Percentiles rank a stretch among this genome's conserved stretches.
Conservation (phyloP, 2,329 filamentous ascomycete species). For the Meredithiella fracta region DNA sequence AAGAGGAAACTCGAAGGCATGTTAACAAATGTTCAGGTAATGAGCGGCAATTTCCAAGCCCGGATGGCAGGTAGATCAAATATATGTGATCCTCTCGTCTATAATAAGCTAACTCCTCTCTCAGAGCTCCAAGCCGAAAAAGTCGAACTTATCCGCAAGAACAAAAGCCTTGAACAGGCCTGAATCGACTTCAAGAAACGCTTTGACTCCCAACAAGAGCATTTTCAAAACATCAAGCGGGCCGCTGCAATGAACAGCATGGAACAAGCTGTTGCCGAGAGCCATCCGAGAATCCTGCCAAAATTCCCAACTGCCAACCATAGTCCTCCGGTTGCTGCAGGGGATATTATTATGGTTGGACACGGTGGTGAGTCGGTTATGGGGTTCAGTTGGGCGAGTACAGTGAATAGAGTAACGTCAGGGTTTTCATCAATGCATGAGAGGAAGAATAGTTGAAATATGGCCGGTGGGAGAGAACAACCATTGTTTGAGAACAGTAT, state of each 20-base stretch:
- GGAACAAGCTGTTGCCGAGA: slow-evolving; percentile 35
- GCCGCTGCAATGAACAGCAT: slow-evolving; percentile 38
- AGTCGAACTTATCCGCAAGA: slow-evolving; percentile 48
- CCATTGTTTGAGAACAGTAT: background rate
- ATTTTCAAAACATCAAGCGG: slow-evolving; percentile 44
- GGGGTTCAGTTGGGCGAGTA: background rate
- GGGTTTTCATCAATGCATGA: background rate
- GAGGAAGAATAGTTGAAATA: too few species aligned
- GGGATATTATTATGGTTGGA: too few species aligned
- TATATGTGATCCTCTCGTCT: too few species aligned
- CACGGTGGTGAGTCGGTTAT: too few species aligned
- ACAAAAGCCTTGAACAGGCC: slow-evolving; percentile 50
- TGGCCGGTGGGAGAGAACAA: background rate
- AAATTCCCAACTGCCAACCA: background rate
- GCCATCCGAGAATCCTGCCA: background rate
- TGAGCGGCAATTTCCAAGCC: slow-evolving; percentile 37
- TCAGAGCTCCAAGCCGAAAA: slow-evolving; percentile 43
- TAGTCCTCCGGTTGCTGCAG: background rate
- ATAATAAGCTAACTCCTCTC: slow-evolving; percentile 13
- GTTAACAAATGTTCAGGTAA: slow-evolving; percentile 47
- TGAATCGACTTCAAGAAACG: slow-evolving; percentile 56
- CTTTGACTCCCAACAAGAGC: slow-evolving; percentile 49
- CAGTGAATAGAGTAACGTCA: background rate
- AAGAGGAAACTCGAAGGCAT: slow-evolving; percentile 52
- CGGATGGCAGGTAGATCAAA: slow-evolving; percentile 38